Base-by-base conservation (phyloP, 2,329 filamentous ascomycete species). In the Hymenotorrendiella dingleyae region DNA sequence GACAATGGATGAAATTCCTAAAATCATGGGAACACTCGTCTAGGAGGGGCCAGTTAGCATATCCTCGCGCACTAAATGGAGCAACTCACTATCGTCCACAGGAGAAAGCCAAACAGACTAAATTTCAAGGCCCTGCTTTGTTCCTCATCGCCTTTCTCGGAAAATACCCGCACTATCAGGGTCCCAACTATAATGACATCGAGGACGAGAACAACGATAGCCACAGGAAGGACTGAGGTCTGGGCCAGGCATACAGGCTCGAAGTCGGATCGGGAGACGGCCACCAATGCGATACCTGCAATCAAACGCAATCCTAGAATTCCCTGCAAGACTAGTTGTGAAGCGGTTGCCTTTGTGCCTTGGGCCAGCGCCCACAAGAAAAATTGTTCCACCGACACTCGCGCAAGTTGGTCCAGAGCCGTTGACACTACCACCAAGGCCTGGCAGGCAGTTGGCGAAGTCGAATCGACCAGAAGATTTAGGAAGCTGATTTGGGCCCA, bases 401-500 rank as follows among this genome's bases (percentile, higher is more conserved):
- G 52, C 24, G 58, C 58, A 20, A 58, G 36, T 46, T 63, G 61
- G 40, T 63, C 61, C 36, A 60, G 56, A 7, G 43, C 42, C 11
- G 61, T 60, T 17, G 56, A 50, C 19, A 60, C 52, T 24, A 61
- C 48, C 6, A 62, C 35, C 3, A 50, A 52, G 6, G 40, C 46
- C 34, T 62, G 59, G 41, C 61, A 63, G 6, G 46, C 43, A 7
- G 43, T 50, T 17, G 45, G 32, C 24, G 46, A 47, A 1, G 53
- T 45, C 12, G 42, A 22, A 9, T 52, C 40, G 21, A 62, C 44
- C 33, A 60, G 45, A 16, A 62, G 50, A 34, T 56, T 57, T 32
- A 59, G 21, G 43, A 63, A 63, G 36, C 58, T 53, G 22, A 60
- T 37, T 48, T 55, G 54, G 39, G 59, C 55, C 58, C 58, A 62